Evolutionary conservation across 2,329 filamentous ascomycete genomes (phyloP), one percentile per base, ranked within the genome.

Genomic region (Fusarium sp.): DNA sequence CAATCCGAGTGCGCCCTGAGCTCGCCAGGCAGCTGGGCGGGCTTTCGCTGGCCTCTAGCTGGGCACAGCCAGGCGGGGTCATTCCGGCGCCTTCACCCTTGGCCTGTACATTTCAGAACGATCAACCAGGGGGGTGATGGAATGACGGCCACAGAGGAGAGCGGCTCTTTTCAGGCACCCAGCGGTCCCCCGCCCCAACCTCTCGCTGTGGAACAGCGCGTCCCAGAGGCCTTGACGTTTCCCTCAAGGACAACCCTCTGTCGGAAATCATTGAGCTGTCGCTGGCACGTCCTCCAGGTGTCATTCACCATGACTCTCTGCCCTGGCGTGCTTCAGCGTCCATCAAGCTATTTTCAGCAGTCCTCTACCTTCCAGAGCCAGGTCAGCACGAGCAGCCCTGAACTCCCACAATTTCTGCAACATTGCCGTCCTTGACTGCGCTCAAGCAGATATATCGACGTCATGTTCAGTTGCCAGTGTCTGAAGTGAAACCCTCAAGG

Each of bases 31-130:
- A 66, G 57, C 69, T 66, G 50, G 68, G 64, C 47, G 32, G 40
- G 35, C 56, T 61, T 32, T 68, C 65, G 64, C 47, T 32, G 40
- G 33, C 63, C 50, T 32, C 63, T 37, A 65, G 70, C 72, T 75
- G 72, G 52, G 54, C 61, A 52, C 62, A 63, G 37, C 37, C 57
- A 68, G 73, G 76, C 76, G 77, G 77, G 75, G 77, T 76, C 77
- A 79, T 78, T 79, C 77, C 69, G 73, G 76, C 72, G 74, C 76
- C 76, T 79, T 77, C 77, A 62, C 77, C 71, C 75, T 76, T 68
- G 73, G 45, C 68, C 69, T 76, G 77, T 79, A 79, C 62, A 79
- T 79, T 70, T 79, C 76, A 79, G 77, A 74, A 79, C 77, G 77
- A 66, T 66, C 47, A 30, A 60, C 64, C 57, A 60, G 73, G 71